Base-by-base conservation (phyloP, 2,329 filamentous ascomycete genomes). In the Colletotrichum endophyticum region DNA sequence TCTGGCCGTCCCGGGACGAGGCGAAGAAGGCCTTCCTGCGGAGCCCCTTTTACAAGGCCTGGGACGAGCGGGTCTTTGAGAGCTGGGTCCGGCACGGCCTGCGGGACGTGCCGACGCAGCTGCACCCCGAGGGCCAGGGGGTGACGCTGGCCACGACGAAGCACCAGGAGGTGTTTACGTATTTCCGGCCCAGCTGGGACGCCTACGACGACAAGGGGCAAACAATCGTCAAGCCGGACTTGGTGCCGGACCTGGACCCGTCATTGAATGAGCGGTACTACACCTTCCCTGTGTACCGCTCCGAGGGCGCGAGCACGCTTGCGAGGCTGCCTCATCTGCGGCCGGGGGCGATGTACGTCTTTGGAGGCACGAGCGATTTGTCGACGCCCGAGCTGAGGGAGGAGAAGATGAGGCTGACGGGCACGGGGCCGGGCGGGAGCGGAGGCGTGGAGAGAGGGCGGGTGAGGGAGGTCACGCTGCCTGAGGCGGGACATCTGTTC, bases 111-210 rank as follows among this genome's bases (percentile, higher is more conserved):
- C 94, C 95, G 3, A 95, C 94, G 0, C 80, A 82, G 9, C 81
- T 93, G 19, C 90, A 92, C 82, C 91, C 91, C 1, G 80, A 87
- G 2, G 16, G 36, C n/a, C 28, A 27, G 12, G 19, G 25, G 34
- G 93, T 96, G 1, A 96, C 95, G 0, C 88, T 97, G 4, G 91
- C 91, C 3, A 99, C 96, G 1, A 94, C 95, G 1, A 95, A 96
- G 80, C 94, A 98, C 83, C 95, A 98, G 82, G 95, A 98, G 86
- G 94, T 97, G 72, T 93, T 95, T 81, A 95, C 93, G 2, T 97
- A 94, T 83, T 85, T 95, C 78, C 90, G 94, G 0, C 91, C 92
- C 0, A 90, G 91, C 75, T 91, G 85, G 83, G 84, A 86, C 9
- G 87, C 87, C 77, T 83, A 86, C 66, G 84, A 86, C 76, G 69